Conservation (phyloP, 352 stramenopile genomes). For the Elongisporangium anandrum region DNA sequence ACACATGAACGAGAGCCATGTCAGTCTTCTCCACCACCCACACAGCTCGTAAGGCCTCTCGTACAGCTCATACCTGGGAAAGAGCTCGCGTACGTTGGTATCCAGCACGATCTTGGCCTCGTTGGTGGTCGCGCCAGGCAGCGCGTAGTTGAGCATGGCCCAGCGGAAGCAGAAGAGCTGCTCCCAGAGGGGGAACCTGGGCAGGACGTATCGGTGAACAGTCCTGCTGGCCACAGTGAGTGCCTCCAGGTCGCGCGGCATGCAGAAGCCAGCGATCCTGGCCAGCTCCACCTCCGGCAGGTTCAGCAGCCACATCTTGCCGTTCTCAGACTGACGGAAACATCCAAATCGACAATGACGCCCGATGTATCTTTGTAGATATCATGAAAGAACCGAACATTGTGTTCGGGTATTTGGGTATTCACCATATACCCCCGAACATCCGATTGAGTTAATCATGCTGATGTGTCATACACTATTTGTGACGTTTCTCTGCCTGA, state of each 20-base stretch:
- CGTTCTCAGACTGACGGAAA: not conserved
- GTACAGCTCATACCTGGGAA: constrained; percentile 4
- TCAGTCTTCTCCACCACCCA: not conserved
- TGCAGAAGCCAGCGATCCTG: constrained; percentile 17
- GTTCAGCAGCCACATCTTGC: constrained; percentile 21
- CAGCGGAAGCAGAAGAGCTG: constrained; percentile 25
- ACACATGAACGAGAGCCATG: not conserved
- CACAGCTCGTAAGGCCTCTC: too few relatives aligned
- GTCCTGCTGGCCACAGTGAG: constrained; percentile 30
- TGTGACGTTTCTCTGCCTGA: too few relatives aligned
- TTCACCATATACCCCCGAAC: too few relatives aligned
- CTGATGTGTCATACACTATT: too few relatives aligned
- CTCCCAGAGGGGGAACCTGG: constrained; percentile 27
- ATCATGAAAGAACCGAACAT: too few relatives aligned
- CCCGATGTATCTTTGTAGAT: too few relatives aligned
- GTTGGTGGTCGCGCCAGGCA: constrained; percentile 11
- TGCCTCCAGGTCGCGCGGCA: constrained; percentile 25
- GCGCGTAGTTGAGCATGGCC: constrained; percentile 27
- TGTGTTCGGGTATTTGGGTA: too few relatives aligned
- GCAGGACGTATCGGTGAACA: constrained; percentile 16
- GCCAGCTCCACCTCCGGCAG: constrained; percentile 24
- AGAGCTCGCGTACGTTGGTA: constrained; percentile 15
- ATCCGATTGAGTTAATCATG: too few relatives aligned
- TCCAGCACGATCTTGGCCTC: constrained; percentile 12
- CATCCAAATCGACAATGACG: not conserved